These are phyloP conservation scores for Eragrostis tef DNA, from an alignment of 202 grass and related monocot genomes.

Conservation along the genomic window DNA sequence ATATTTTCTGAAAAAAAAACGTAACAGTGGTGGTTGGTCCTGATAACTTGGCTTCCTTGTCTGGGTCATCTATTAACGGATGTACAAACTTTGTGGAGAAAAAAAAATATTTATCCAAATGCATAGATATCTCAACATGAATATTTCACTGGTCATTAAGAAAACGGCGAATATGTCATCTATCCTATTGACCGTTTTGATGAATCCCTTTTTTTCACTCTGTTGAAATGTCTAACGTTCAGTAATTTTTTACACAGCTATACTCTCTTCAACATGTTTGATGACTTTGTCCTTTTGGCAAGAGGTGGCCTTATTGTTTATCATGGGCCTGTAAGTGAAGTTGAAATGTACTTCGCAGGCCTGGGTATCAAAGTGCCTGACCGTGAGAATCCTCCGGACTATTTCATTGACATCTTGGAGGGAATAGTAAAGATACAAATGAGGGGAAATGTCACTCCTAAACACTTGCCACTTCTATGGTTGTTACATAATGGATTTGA, in stretches of 20 bases:
- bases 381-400: constrained; percentile 79
- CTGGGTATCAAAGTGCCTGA: constrained; percentile 75
- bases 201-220: constrained; percentile 16
- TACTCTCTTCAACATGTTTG: constrained; percentile 86
- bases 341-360: constrained; percentile 74
- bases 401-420: constrained; percentile 92
- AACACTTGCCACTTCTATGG: constrained; percentile 73
- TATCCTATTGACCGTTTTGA: background rate
- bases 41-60: constrained; percentile 15
- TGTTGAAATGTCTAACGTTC: constrained; percentile 29
- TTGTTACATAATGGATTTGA: constrained; percentile 76
- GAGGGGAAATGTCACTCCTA: constrained; percentile 52
- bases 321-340: constrained; percentile 64
- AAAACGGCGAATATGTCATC: background rate
- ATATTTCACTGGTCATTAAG: background rate
- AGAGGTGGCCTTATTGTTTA: constrained; percentile 85
- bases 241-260: constrained; percentile 62
- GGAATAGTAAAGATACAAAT: constrained; percentile 60
- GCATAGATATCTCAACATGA: background rate
- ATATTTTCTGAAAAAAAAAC: constrained; percentile 6
- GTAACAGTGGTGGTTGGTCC: constrained; percentile 33
- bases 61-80: constrained; percentile 24
- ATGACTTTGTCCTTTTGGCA: constrained; percentile 86
- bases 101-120: constrained; percentile 30
- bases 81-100: background rate